These are phyloP conservation scores for Sugiyamaella floridensis DNA, from an alignment of 805 yeast species.

Conservation along the genomic window DNA sequence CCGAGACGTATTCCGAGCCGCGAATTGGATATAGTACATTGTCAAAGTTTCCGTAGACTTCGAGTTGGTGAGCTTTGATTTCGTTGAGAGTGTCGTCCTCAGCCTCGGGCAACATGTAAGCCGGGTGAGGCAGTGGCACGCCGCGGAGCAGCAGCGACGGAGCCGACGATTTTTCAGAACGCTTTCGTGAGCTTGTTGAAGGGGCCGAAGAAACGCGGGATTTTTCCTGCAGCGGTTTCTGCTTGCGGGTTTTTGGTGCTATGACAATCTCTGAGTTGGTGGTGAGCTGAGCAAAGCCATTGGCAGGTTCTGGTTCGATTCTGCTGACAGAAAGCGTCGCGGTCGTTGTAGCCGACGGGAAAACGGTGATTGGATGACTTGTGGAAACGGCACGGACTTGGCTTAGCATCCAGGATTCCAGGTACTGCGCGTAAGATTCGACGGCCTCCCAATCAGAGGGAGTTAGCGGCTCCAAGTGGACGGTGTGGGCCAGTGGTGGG, in stretches of 20 bases:
- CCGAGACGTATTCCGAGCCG: slow-evolving; percentile 27
- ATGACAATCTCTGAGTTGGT: slow-evolving; percentile 66
- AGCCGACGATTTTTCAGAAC: slow-evolving; percentile 18
- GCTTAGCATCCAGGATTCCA: slow-evolving; percentile 66
- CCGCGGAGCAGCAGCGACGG: slow-evolving; percentile 44
- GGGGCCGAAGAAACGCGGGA: background rate
- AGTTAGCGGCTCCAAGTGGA: slow-evolving; percentile 71
- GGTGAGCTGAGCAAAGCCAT: slow-evolving; percentile 44
- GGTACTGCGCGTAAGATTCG: slow-evolving; percentile 67
- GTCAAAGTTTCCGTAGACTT: slow-evolving; percentile 41
- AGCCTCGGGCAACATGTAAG: slow-evolving; percentile 19
- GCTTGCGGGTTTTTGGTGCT: slow-evolving; percentile 52
- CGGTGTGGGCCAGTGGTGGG: slow-evolving; percentile 47
- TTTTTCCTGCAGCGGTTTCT: background rate
- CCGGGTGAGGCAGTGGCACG: slow-evolving; percentile 47
- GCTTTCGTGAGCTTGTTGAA: slow-evolving; percentile 6
- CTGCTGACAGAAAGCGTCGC: slow-evolving; percentile 53
- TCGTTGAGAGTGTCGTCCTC: slow-evolving; percentile 14
- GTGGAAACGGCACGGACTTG: slow-evolving; percentile 72
- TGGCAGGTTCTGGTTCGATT: slow-evolving; percentile 37
- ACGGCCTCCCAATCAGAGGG: slow-evolving; percentile 86
- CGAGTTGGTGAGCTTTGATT: slow-evolving; percentile 25
- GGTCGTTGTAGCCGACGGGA: slow-evolving; percentile 52
- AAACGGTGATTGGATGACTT: slow-evolving; percentile 57
- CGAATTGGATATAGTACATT: slow-evolving; percentile 33